These are phyloP conservation scores for Coemansia sp. DNA, from an alignment of 192 early-diverging fungal genomes.

Conservation along the genomic window DNA sequence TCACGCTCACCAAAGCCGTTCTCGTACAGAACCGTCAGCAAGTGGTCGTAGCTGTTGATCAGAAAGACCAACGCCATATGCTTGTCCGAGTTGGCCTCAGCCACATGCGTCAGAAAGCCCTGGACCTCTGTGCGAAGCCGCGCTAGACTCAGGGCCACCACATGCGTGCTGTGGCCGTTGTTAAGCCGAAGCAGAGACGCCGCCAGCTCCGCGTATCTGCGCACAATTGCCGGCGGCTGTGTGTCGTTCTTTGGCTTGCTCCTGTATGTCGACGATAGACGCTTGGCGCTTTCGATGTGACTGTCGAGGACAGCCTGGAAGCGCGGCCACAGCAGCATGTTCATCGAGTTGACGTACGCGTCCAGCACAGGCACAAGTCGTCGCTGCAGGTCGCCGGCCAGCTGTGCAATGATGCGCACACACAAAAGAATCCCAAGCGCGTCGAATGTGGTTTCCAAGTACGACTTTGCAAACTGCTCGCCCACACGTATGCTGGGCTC, in stretches of 20 bases:
- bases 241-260: conserved; percentile 59
- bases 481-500: conserved; percentile 59
- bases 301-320: conserved; percentile 80
- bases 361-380: conserved; percentile 78
- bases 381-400: conserved; percentile 79
- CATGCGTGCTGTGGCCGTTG: conserved; percentile 82
- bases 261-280: conserved; percentile 55
- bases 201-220: conserved; percentile 91
- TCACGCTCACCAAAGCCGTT: conserved; percentile 51
- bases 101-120: conserved; percentile 70
- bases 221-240: conserved; percentile 51
- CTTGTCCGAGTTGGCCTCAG: conserved; percentile 67
- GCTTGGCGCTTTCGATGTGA: conserved; percentile 90
- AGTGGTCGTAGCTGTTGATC: conserved; percentile 95
- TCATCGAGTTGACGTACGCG: conserved; percentile 83
- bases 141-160: conserved; percentile 69
- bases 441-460: conserved; percentile 79
- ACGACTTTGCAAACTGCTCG: conserved; percentile 64
- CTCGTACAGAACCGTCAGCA: conserved; percentile 75
- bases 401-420: conserved; percentile 81
- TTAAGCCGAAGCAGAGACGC: conserved; percentile 89
- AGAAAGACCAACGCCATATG: conserved; percentile 76
- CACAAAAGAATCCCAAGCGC: conserved; percentile 89
- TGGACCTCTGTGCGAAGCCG: conserved; percentile 79
- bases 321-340: conserved; percentile 93